phyloP scores from a whole-genome alignment of 2,329 filamentous ascomycete genomes.

The Calonectria pseudoturangicola region DNA sequence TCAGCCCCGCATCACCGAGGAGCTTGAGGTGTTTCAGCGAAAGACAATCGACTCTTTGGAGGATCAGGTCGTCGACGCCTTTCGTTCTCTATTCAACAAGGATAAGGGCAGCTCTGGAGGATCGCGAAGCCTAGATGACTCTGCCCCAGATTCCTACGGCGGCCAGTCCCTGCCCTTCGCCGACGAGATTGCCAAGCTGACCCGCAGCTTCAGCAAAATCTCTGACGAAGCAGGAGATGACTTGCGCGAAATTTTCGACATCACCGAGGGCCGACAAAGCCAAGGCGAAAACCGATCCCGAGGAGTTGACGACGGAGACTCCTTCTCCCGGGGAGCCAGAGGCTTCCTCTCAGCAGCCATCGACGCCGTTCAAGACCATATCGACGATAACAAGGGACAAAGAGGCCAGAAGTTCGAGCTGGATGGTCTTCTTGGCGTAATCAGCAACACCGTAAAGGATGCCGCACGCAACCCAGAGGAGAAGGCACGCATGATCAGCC shows the following conservation, averaged over 20 bases:
- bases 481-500: conserved; percentile 66
- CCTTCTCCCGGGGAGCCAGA: conserved; percentile 56
- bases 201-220: conserved; percentile 63
- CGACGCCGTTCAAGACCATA: conserved; percentile 63
- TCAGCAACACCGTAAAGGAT: conserved; percentile 66
- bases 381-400: conserved; percentile 57
- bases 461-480: conserved; percentile 67
- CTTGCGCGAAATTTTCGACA: conserved; percentile 65
- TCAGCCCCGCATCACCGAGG: conserved; percentile 66
- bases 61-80: conserved; percentile 65
- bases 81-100: conserved; percentile 65
- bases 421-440: conserved; percentile 64
- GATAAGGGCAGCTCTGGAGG: conserved; percentile 51
- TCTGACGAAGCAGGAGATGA: conserved; percentile 65
- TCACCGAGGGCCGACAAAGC: conserved; percentile 60
- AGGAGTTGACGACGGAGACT: conserved; percentile 51
- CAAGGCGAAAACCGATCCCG: conserved; percentile 54
- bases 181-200: conserved; percentile 65
- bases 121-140: conserved; percentile 54
- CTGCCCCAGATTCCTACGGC: conserved; percentile 64
- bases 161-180: conserved; percentile 66
- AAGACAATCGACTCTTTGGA: conserved; percentile 68
- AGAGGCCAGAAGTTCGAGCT: conserved; percentile 61
- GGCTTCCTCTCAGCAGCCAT: conserved; percentile 65
- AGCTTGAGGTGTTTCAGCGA: conserved; percentile 65